These are phyloP conservation scores for Salix dunnii DNA, from an alignment of 345 rosid genomes.

Conservation along the genomic window DNA sequence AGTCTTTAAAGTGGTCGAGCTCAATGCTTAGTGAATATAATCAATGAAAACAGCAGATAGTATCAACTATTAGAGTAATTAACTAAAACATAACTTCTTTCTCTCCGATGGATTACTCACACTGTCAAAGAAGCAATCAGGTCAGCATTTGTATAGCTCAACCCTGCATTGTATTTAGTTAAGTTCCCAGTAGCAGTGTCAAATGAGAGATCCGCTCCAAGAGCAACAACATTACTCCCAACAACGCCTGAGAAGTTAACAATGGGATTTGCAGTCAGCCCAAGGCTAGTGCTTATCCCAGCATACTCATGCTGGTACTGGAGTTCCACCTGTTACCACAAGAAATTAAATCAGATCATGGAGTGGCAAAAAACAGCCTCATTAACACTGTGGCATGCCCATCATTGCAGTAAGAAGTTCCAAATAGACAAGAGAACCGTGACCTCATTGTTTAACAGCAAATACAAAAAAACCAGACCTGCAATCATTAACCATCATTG, in stretches of 20 bases:
- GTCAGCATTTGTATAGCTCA: slow-evolving; percentile 62
- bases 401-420: background rate
- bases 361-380: background rate
- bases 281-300: slow-evolving; percentile 80
- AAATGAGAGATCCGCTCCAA: slow-evolving; percentile 88
- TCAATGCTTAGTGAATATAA: background rate
- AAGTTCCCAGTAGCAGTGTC: slow-evolving; percentile 73
- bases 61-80: background rate
- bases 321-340: slow-evolving; percentile 60
- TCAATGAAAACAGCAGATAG: background rate
- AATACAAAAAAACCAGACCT: background rate
- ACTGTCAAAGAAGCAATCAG: slow-evolving; percentile 69
- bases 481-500: background rate
- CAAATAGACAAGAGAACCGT: background rate
- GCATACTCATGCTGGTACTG: slow-evolving; percentile 90
- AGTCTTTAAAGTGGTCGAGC: background rate
- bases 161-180: slow-evolving; percentile 70
- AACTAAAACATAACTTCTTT: background rate
- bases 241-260: slow-evolving; percentile 89
- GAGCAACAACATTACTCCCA: slow-evolving; percentile 53
- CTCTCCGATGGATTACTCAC: slow-evolving; percentile 41
- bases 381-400: background rate
- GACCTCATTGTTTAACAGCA: background rate
- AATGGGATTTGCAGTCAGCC: slow-evolving; percentile 74
- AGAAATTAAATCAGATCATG: slow-evolving; percentile 10